Percentiles rank a stretch among this genome's conserved stretches.
phyloP scores from a whole-genome alignment of 352 stramenopile genomes.

The Globisporangium irregulare region DNA sequence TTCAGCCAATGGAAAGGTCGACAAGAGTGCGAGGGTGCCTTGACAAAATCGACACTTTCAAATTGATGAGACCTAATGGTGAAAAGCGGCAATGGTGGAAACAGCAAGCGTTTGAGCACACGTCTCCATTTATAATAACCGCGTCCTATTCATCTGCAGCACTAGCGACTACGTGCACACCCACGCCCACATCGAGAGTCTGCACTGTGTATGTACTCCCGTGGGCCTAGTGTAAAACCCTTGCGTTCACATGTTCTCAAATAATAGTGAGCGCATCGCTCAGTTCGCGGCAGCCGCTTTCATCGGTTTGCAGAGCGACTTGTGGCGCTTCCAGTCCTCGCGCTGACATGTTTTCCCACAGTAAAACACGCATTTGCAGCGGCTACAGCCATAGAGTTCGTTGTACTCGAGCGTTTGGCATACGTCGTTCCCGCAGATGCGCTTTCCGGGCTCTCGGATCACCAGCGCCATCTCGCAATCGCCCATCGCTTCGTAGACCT shows the following conservation, averaged over 20 bases:
- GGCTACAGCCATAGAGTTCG: conserved; percentile 46
- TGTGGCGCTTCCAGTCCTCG: conserved; percentile 71
- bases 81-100: no score
- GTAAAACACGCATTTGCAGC: conserved; percentile 72
- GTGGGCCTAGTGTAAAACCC: no score
- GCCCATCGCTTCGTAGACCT: conserved; percentile 63
- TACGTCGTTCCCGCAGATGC: conserved; percentile 49
- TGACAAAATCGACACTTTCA: neutral
- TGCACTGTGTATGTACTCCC: no score
- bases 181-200: no score
- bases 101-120: no score
- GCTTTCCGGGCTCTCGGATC: conserved; percentile 37
- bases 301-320: conserved; percentile 33
- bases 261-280: neutral
- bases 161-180: no score
- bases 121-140: no score
- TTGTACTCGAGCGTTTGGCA: conserved; percentile 55
- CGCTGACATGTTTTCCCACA: conserved; percentile 61
- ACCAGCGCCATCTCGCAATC: conserved; percentile 42
- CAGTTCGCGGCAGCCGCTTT: conserved; percentile 6
- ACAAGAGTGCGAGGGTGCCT: neutral
- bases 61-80: no score
- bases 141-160: no score
- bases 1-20: neutral
- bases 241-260: no score